Percentiles rank a stretch among this genome's conserved stretches.
Evolutionary conservation across 2,329 filamentous ascomycete species (phyloP).

Genomic region (Diaporthe sp.): DNA sequence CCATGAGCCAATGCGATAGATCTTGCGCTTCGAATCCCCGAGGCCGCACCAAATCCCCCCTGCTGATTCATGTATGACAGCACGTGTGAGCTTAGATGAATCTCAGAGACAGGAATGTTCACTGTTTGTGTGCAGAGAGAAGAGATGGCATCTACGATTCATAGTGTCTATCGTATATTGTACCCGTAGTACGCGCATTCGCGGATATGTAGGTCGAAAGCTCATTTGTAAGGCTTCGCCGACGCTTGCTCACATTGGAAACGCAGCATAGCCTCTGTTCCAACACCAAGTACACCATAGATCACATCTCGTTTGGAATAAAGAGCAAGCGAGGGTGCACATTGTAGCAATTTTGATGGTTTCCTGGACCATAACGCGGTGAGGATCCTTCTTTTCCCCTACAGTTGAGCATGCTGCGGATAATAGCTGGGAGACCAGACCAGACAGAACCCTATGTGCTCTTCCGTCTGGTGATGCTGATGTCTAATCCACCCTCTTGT

Average conservation of each 20-base stretch:
- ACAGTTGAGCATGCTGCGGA: too few relatives aligned
- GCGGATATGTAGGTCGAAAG: too few relatives aligned
- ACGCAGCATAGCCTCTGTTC: not conserved
- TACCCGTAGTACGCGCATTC: not conserved
- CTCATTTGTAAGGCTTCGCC: too few relatives aligned
- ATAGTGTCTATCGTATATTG: not conserved
- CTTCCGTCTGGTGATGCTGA: constrained; percentile 8
- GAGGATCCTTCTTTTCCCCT: not conserved
- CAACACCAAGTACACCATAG: not conserved
- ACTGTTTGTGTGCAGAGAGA: too few relatives aligned
- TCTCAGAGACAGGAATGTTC: not conserved
- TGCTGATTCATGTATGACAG: not conserved
- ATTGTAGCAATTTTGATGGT: not conserved
- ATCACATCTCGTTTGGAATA: not conserved
- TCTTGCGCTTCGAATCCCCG: not conserved
- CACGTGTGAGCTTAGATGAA: not conserved
- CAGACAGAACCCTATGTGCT: not conserved
- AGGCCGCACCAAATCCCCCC: not conserved
- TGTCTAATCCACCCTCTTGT: constrained; percentile 19
- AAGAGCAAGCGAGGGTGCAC: not conserved
- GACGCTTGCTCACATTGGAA: not conserved
- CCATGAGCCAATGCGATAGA: not conserved
- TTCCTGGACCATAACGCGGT: not conserved
- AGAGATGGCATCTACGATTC: not conserved
- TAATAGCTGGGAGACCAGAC: too few relatives aligned